phyloP scores from a whole-genome alignment of 768 basidiomycete genomes.

The Boletus fagicola region DNA sequence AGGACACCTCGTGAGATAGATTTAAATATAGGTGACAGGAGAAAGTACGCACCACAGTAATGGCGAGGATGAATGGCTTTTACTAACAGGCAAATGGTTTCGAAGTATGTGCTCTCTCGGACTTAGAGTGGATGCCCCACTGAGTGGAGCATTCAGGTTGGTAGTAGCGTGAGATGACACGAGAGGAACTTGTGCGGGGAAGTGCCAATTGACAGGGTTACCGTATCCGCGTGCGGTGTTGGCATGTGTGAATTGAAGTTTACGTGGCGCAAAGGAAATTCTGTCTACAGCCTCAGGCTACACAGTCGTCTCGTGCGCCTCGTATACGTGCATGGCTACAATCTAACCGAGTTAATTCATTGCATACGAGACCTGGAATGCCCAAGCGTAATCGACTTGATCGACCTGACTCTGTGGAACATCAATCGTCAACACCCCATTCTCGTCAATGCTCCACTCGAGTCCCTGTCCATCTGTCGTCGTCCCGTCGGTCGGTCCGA shows the following conservation, averaged over 20 bases:
- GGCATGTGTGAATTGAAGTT: too few species aligned
- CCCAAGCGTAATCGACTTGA: constrained; percentile 38
- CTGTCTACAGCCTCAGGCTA: not conserved
- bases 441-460: constrained; percentile 26
- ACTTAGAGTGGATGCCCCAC: too few species aligned
- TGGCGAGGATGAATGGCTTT: too few species aligned
- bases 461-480: constrained; percentile 23
- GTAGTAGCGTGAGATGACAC: too few species aligned
- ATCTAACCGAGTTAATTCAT: not conserved
- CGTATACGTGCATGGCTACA: not conserved
- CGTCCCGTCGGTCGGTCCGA: constrained; percentile 14
- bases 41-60: not conserved
- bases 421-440: constrained; percentile 32
- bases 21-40: not conserved
- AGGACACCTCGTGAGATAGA: not conserved
- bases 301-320: not conserved
- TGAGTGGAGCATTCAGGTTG: too few species aligned
- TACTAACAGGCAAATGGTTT: too few species aligned
- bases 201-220: too few species aligned
- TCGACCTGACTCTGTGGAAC: constrained; percentile 26
- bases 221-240: too few species aligned
- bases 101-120: too few species aligned
- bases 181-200: too few species aligned
- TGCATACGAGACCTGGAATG: constrained; percentile 38
- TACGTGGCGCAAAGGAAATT: too few species aligned